A percentile compares a stretch with the other conserved stretches of the same genome.
Evolutionary conservation across 495 filamentous ascomycete species (phyloP).

Genomic region (Niebla homalea): DNA sequence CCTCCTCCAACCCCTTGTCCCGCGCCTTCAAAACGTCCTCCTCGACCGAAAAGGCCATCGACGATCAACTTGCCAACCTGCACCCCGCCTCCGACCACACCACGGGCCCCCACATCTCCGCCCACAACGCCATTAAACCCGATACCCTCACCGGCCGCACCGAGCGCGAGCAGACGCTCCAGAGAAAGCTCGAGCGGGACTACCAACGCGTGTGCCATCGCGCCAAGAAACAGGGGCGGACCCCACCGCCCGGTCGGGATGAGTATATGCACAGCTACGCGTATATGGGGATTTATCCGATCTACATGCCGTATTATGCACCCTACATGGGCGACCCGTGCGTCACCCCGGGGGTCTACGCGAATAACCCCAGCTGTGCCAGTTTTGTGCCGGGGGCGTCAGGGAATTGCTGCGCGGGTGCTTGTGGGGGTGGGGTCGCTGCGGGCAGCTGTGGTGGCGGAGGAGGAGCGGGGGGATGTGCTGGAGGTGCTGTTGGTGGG

Average conservation of each 20-base stretch:
- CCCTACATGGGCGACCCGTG: constrained; percentile 38
- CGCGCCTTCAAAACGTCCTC: constrained; percentile 5
- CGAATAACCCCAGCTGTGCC: constrained; percentile 33
- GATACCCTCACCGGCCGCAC: neutral
- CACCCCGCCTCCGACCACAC: constrained; percentile 27
- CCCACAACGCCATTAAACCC: constrained; percentile 9
- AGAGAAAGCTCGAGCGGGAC: constrained; percentile 38
- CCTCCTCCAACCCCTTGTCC: constrained; percentile 19
- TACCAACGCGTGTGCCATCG: constrained; percentile 51
- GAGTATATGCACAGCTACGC: constrained; percentile 38
- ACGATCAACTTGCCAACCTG: constrained; percentile 41
- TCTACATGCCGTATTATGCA: constrained; percentile 39
- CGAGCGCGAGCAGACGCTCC: constrained; percentile 16
- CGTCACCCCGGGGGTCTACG: constrained; percentile 27
- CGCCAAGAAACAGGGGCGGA: constrained; percentile 44
- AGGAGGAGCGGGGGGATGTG: constrained; percentile 25
- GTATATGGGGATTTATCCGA: constrained; percentile 15
- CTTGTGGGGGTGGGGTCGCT: constrained; percentile 41
- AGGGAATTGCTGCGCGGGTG: constrained; percentile 35
- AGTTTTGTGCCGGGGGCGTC: constrained; percentile 24
- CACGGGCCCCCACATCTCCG: constrained; percentile 23
- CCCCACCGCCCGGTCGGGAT: constrained; percentile 31
- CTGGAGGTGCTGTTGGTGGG: constrained; percentile 29
- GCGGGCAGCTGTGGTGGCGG: constrained; percentile 37
- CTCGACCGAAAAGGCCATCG: constrained; percentile 17